phyloP scores from a whole-genome alignment of 306 rosid species.

The Sesbania bispinosa region DNA sequence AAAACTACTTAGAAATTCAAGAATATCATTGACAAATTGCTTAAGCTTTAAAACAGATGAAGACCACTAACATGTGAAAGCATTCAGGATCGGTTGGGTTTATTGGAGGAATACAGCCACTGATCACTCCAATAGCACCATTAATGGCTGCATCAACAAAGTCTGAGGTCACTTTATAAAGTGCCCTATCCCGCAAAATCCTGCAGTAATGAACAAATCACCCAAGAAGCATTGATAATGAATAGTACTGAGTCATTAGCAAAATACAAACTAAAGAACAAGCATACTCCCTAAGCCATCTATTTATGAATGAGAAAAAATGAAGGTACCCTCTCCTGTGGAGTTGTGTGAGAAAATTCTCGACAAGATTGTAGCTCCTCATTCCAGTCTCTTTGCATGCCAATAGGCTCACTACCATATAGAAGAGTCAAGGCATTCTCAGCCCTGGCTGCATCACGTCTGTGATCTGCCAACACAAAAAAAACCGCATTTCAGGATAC shows the following conservation, averaged over 20 bases:
- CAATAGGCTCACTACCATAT: constrained; percentile 92
- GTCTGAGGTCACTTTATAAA: constrained; percentile 97
- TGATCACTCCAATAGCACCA: constrained; percentile 94
- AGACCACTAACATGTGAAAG: constrained; percentile 93
- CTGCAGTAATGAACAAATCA: constrained; percentile 43
- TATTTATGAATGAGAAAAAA: constrained; percentile 5
- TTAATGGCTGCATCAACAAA: constrained; percentile 93
- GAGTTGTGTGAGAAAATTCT: constrained; percentile 83
- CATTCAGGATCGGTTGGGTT: constrained; percentile 99
- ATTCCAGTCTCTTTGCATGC: constrained; percentile 99
- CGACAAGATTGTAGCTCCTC: constrained; percentile 99
- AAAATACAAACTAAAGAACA: constrained; percentile 16
- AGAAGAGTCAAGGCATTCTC: constrained; percentile 89
- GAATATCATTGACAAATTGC: constrained; percentile 1
- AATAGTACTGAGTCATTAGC: constrained; percentile 16
- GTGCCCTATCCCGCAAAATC: constrained; percentile 96
- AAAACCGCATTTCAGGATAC: neutral
- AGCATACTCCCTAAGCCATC: constrained; percentile 2
- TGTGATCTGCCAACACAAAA: constrained; percentile 68
- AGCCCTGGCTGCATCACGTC: constrained; percentile 90
- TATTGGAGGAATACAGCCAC: constrained; percentile 95
- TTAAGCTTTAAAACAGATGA: neutral
- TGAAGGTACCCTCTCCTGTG: constrained; percentile 89
- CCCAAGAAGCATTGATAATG: constrained; percentile 5
- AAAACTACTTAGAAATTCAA: neutral